phyloP scores from a whole-genome alignment of 2,329 filamentous ascomycete species.

The Emergomyces pasteurianus region DNA sequence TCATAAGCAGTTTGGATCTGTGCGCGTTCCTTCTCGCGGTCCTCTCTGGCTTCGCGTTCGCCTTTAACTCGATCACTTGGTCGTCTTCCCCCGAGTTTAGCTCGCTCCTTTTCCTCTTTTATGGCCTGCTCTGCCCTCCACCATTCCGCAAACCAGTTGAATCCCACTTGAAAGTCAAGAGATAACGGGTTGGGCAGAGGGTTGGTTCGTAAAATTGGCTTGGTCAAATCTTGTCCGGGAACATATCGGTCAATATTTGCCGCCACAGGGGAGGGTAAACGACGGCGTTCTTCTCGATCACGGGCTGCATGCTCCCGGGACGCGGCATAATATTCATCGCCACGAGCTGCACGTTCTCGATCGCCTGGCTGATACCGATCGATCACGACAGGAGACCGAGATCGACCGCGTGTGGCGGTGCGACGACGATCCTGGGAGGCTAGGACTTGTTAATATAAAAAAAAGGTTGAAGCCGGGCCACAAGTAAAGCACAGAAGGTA shows the following conservation, averaged over 20 bases:
- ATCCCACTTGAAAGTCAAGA: constrained; percentile 55
- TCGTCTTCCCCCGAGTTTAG: constrained; percentile 46
- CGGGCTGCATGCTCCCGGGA: constrained; percentile 33
- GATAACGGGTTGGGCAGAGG: constrained; percentile 49
- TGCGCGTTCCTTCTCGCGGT: constrained; percentile 49
- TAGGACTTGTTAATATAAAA: not conserved
- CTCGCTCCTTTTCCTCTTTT: constrained; percentile 52
- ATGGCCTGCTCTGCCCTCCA: constrained; percentile 53
- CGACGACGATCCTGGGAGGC: constrained; percentile 33
- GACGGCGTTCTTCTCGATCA: constrained; percentile 45
- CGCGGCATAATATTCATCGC: constrained; percentile 45
- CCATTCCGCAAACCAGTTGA: constrained; percentile 58
- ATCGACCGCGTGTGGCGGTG: constrained; percentile 38
- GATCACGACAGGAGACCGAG: constrained; percentile 49
- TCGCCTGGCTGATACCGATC: constrained; percentile 52
- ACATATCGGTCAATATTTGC: constrained; percentile 54
- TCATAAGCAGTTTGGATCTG: constrained; percentile 55
- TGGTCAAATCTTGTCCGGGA: constrained; percentile 46
- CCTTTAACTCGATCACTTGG: constrained; percentile 45
- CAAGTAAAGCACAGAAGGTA: not conserved
- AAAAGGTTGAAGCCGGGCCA: too few species aligned
- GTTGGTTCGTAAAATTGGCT: constrained; percentile 43
- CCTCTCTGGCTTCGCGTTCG: constrained; percentile 50
- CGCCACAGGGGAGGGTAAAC: constrained; percentile 45
- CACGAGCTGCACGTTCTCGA: constrained; percentile 33